Evolutionary conservation across 768 basidiomycete genomes (phyloP).

Genomic region (Agrocybe pediades): DNA sequence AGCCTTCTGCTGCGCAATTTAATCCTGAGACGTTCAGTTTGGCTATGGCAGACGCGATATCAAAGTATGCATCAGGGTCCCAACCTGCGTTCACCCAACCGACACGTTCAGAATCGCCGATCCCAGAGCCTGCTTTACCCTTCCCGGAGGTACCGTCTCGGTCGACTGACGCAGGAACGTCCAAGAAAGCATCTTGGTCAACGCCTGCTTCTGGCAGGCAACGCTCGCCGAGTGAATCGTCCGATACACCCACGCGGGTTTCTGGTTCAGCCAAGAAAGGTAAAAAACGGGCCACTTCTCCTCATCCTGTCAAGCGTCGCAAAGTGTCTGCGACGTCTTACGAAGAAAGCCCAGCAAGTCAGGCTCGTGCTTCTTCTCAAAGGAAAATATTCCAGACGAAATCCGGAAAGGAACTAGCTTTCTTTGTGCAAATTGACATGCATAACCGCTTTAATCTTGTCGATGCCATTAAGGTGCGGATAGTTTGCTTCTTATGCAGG

Average conservation of each 20-base stretch:
- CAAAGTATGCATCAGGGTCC: background rate
- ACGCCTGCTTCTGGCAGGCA: background rate
- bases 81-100: background rate
- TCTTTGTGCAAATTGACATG: conserved; percentile 73
- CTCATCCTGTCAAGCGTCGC: conserved; percentile 17
- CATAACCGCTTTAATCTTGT: conserved; percentile 52
- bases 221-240: background rate
- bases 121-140: background rate
- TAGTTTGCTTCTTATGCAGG: background rate
- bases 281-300: conserved; percentile 11
- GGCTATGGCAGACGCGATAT: background rate
- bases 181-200: background rate
- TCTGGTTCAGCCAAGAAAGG: conserved; percentile 9
- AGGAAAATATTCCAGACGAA: conserved; percentile 44
- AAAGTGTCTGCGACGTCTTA: conserved; percentile 15
- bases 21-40: background rate
- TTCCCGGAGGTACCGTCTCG: background rate
- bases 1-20: background rate
- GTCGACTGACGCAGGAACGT: background rate
- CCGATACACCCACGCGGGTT: background rate
- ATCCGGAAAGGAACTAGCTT: conserved; percentile 46
- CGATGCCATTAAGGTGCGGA: conserved; percentile 57
- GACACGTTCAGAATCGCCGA: background rate
- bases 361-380: conserved; percentile 8
- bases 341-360: conserved; percentile 3